Evolutionary conservation across 768 basidiomycete genomes (phyloP).

Genomic region (Gelatoporia subvermispora): DNA sequence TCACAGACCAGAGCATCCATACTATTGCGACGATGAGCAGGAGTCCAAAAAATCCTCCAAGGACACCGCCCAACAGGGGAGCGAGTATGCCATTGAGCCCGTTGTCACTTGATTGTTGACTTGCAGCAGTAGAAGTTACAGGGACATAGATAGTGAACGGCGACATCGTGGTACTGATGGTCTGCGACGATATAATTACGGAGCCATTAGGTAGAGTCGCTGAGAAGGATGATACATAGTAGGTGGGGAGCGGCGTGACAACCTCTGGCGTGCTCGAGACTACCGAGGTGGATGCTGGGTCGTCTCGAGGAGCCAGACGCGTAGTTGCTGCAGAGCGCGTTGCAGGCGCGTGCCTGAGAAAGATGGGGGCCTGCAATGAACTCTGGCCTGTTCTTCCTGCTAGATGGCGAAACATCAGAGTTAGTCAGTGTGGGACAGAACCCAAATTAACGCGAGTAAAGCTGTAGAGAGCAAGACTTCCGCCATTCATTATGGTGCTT

Average conservation of each 20-base stretch:
- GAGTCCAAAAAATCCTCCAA: slow-evolving; percentile 52
- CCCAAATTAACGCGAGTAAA: too few relatives aligned
- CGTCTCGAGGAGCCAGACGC: neutral
- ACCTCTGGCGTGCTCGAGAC: slow-evolving; percentile 16
- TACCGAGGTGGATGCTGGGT: slow-evolving; percentile 17
- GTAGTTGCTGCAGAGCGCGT: neutral
- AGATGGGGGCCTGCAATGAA: neutral
- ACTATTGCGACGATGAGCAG: slow-evolving; percentile 38
- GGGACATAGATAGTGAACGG: slow-evolving; percentile 23
- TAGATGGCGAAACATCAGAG: too few relatives aligned
- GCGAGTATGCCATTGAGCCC: slow-evolving; percentile 28
- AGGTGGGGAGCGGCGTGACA: slow-evolving; percentile 26
- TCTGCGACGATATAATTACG: slow-evolving; percentile 31
- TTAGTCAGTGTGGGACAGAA: too few relatives aligned
- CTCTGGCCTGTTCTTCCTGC: too few relatives aligned
- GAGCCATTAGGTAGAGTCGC: slow-evolving; percentile 39
- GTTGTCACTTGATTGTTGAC: too few relatives aligned
- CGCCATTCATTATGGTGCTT: too few relatives aligned
- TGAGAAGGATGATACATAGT: slow-evolving; percentile 26
- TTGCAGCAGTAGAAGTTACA: too few relatives aligned
- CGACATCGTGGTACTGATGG: slow-evolving; percentile 32
- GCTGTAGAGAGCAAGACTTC: too few relatives aligned
- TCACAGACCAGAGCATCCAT: slow-evolving; percentile 48
- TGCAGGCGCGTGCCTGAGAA: slow-evolving; percentile 6
- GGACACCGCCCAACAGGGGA: slow-evolving; percentile 48